Conservation (phyloP, 805 yeast genomes). For the Scheffersomyces lignosus region DNA sequence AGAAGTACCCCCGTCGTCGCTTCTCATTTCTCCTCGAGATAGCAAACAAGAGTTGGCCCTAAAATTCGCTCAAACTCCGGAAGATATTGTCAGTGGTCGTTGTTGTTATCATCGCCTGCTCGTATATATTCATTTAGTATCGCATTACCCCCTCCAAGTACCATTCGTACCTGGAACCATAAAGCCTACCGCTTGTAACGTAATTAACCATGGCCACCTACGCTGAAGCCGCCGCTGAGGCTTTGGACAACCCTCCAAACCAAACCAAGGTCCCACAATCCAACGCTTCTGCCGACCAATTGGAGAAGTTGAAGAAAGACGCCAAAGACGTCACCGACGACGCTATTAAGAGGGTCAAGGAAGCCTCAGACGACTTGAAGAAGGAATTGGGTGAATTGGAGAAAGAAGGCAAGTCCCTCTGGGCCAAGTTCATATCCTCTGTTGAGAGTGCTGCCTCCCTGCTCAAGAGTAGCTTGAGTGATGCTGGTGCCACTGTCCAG, state of each 20-base stretch:
- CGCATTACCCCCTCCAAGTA: too few relatives aligned
- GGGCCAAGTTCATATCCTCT: slow-evolving; percentile 15
- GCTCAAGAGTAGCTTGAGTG: slow-evolving; percentile 9
- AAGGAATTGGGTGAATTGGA: slow-evolving; percentile 20
- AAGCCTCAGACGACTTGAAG: slow-evolving; percentile 6
- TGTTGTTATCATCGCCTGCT: too few relatives aligned
- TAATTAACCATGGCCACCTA: too few relatives aligned
- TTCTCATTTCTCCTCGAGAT: too few relatives aligned
- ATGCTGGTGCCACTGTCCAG: slow-evolving; percentile 11
- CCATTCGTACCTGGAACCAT: too few relatives aligned
- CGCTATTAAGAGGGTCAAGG: slow-evolving; percentile 8
- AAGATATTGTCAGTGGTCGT: too few relatives aligned
- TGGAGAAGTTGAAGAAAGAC: slow-evolving; percentile 21
- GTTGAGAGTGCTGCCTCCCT: slow-evolving; percentile 15
- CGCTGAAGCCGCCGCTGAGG: slow-evolving; percentile 47
- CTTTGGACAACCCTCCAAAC: too few relatives aligned
- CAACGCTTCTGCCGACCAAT: slow-evolving; percentile 20
- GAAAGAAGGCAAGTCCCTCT: slow-evolving; percentile 19
- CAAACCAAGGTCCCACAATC: slow-evolving; percentile 20
- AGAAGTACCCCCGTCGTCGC: too few relatives aligned
- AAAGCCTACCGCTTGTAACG: too few relatives aligned
- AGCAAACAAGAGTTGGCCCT: too few relatives aligned
- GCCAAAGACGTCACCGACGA: slow-evolving; percentile 19
- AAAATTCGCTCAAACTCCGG: too few relatives aligned
- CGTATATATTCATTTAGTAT: too few relatives aligned